Base-by-base conservation (phyloP, 257 asterid species). In the Nicotiana sylvestris region DNA sequence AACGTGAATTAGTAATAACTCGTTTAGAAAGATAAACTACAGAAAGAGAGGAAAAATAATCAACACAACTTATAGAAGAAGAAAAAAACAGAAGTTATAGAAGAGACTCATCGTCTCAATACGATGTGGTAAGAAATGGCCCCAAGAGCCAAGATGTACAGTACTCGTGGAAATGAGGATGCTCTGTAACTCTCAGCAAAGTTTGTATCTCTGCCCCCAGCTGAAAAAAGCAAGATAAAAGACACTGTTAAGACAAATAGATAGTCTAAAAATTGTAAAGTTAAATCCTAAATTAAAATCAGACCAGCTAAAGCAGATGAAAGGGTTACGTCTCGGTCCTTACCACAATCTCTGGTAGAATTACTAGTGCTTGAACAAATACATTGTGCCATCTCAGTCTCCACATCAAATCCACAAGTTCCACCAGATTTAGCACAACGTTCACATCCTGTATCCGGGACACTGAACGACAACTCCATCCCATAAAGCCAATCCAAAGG, bases 401-500 rank as follows among this genome's bases (percentile, higher is more conserved):
- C 99, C n/a, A 92, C 97, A 84, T 95, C 97, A 81, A 88, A 95
- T 29, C 99, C 99, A 53, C 99, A 95, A 55, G 85, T 84, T 62
- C 98, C 99, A 4, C 97, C 94, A 0, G 98, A 91, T 53, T 82
- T 89, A 4, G 78, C 66, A n/a, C 99, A 95, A 8, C 89, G 88
- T 0, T 72, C 93, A 30, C 99, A 95, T 5, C 99, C 98, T 16
- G 81, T 86, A 25, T 92, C 98, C 2, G 98, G 97, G 16, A 90
- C 82, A 16, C 87, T 83, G 37, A 89, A 95, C 6, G 93, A 82
- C 43, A 95, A 83, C 76, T 89, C 90, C 56, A 95, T 93, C 77
- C 99, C 99, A 18, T 95, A 95, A 1, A 87, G 88, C 99, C 99
- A 93, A 87, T 93, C 98, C 78, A 92, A 67, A 0, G 99, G 97